These are phyloP conservation scores for Candida qinlingensis DNA, from an alignment of 805 yeast species.

Conservation along the genomic window DNA sequence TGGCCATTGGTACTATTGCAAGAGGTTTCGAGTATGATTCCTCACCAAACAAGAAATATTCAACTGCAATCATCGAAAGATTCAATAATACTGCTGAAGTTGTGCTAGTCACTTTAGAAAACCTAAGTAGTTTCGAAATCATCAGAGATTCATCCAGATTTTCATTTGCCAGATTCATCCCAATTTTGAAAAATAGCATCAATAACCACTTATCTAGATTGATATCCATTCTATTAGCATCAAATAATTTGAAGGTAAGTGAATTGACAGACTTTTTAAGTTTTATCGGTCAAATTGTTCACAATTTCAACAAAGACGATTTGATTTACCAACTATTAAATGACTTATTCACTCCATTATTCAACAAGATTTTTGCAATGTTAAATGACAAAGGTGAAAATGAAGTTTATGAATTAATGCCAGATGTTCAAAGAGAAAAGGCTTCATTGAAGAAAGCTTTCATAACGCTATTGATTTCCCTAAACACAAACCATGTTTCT, in stretches of 20 bases:
- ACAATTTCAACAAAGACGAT: constrained; percentile 62
- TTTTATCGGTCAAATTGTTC: constrained; percentile 84
- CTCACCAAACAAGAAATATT: constrained; percentile 27
- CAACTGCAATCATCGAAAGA: constrained; percentile 38
- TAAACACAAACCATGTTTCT: constrained; percentile 73
- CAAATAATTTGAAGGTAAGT: constrained; percentile 49
- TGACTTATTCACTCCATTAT: constrained; percentile 68
- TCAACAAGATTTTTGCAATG: constrained; percentile 53
- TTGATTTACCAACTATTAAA: constrained; percentile 69
- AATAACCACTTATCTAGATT: constrained; percentile 60
- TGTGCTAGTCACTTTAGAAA: constrained; percentile 76
- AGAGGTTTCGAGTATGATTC: constrained; percentile 60
- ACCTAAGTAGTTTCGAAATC: constrained; percentile 55
- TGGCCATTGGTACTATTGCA: constrained; percentile 87
- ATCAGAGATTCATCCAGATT: constrained; percentile 85
- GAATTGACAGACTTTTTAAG: constrained; percentile 80
- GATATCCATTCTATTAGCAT: constrained; percentile 57
- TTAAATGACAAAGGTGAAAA: constrained; percentile 40
- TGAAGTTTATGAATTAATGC: constrained; percentile 31
- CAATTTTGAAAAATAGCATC: constrained; percentile 53
- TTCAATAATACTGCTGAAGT: constrained; percentile 74
- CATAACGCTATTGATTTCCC: constrained; percentile 60
- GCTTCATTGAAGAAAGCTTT: constrained; percentile 63
- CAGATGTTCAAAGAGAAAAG: constrained; percentile 64
- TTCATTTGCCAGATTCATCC: constrained; percentile 81